Evolutionary conservation across 345 rosid species (phyloP), one percentile per base, ranked within the genome.

Genomic region (Sonneratia caseolaris): DNA sequence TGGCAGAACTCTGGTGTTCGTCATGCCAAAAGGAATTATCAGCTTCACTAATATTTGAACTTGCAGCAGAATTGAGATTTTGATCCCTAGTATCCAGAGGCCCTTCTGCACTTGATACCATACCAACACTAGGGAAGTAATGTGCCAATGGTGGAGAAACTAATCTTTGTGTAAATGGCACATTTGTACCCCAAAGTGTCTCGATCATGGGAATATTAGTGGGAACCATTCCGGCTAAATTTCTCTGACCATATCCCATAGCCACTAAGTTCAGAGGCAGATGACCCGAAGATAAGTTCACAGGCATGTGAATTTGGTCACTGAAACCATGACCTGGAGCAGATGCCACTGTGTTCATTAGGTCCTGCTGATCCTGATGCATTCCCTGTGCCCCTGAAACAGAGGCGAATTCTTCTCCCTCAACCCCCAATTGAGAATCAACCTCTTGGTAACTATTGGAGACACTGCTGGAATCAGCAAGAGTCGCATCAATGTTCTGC

Each of bases 291-390:
- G 87, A 75, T 70, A 89, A 68, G 81, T 84, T 87, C 69, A 85
- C 72, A 22, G 96, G 96, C 81, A 90, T 42, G 71, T 82, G 88
- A 72, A 86, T 82, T 72, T 87, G 93, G 68, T 96, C 94, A 81
- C 80, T 82, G 76, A 86, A 90, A 79, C 85, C 83, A 82, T 82
- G 86, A 69, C 83, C 82, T 42, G 80, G 47, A 59, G 88, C 82
- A 72, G 90, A 81, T 73, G 96, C 72, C 83, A 88, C 82, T 80
- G 83, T 75, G 78, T 88, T 95, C 72, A 85, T 90, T 69, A 84
- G 77, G 81, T 90, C 94, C 79, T 88, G 97, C 70, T 90, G 93
- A 65, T 84, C 91, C 78, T 87, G 97, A 76, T 84, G 90, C 93
- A 90, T 85, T 51, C 83, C 86, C 22, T 75, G 87, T 69, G 89